Evolutionary conservation across 164 flowering plant species (phyloP).

Genomic region (Nelumbo lutea): DNA sequence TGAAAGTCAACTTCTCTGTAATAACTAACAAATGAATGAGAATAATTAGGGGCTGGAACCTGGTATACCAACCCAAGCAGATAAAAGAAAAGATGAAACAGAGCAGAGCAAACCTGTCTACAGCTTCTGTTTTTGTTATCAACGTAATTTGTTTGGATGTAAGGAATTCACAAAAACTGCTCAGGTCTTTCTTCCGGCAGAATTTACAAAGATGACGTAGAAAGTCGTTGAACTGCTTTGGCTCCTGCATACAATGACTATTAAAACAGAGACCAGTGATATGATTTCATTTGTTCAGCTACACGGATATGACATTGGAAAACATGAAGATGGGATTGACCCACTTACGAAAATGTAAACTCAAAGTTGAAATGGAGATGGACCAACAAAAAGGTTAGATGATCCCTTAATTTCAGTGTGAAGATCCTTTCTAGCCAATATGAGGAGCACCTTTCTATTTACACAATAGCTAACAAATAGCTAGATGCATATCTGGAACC

Average conservation of each 20-base stretch:
- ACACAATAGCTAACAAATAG: too few species aligned
- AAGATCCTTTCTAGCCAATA: too few species aligned
- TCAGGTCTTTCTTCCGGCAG: constrained; percentile 41
- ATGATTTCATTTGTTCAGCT: neutral
- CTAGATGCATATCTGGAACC: too few species aligned
- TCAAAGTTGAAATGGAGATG: too few species aligned
- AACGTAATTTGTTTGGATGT: constrained; percentile 39
- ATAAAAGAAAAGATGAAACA: neutral
- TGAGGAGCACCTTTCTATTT: too few species aligned
- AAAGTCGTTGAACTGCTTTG: constrained; percentile 73
- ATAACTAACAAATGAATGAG: neutral
- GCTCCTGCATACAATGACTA: constrained; percentile 42
- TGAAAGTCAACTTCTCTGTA: neutral
- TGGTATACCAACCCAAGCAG: neutral
- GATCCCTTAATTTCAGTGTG: too few species aligned
- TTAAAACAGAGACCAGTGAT: neutral
- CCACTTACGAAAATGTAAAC: too few species aligned
- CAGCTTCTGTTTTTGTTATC: constrained; percentile 69
- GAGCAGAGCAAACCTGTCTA: constrained; percentile 54
- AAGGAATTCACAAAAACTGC: constrained; percentile 46
- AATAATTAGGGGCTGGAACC: neutral
- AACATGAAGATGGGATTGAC: neutral
- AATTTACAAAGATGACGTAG: constrained; percentile 37
- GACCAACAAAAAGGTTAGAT: too few species aligned
- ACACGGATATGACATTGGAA: neutral